Percentiles rank a stretch among this genome's conserved stretches.
Evolutionary conservation across 108 stramenopile species (phyloP).

Genomic region (Chaetoceros tenuissimus): DNA sequence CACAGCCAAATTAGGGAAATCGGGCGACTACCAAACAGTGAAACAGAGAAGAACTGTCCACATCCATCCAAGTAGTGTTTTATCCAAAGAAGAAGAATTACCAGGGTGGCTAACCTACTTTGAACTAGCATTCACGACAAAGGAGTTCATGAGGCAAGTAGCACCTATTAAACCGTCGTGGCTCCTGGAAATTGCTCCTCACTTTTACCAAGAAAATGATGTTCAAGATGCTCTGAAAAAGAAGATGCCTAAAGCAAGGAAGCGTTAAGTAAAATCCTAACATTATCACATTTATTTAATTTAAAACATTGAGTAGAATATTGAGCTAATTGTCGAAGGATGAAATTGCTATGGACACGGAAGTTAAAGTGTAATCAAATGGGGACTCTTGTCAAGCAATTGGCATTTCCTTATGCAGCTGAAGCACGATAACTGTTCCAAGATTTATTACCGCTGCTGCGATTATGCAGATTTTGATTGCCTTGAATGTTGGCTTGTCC

Average conservation of each 20-base stretch:
- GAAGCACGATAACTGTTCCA: neutral
- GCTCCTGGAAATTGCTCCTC: conserved; percentile 96
- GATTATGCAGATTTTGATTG: too few species aligned
- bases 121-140: conserved; percentile 95
- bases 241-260: conserved; percentile 70
- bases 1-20: conserved; percentile 78
- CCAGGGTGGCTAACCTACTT: conserved; percentile 92
- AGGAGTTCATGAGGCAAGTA: conserved; percentile 98
- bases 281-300: neutral
- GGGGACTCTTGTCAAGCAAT: neutral
- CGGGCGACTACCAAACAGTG: conserved; percentile 94
- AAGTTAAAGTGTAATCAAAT: neutral
- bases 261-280: neutral
- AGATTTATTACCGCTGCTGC: too few species aligned
- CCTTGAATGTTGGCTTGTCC: too few species aligned
- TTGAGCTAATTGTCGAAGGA: neutral
- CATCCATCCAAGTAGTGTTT: conserved; percentile 93
- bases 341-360: neutral
- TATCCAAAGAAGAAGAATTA: conserved; percentile 87
- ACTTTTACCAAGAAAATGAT: conserved; percentile 91
- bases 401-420: neutral
- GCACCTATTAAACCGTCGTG: conserved; percentile 91
- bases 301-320: neutral
- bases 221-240: conserved; percentile 84
- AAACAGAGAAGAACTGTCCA: conserved; percentile 92